phyloP scores from a whole-genome alignment of 2,329 filamentous ascomycete genomes.

The Pseudopyricularia cyperi region DNA sequence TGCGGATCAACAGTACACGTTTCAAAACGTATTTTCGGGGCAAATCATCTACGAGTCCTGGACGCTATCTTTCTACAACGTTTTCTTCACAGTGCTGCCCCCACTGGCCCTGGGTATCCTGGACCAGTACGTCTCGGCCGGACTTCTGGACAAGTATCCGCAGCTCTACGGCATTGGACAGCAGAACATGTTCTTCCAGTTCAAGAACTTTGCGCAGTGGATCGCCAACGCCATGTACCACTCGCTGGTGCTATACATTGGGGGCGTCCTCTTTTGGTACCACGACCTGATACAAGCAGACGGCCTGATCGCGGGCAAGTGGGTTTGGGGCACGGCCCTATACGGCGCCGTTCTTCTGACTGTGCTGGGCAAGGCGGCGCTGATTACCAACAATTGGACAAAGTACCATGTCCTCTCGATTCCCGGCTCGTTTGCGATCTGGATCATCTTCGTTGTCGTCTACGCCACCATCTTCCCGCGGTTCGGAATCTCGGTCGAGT shows the following conservation, averaged over 20 bases:
- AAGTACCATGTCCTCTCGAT: slow-evolving; percentile 96
- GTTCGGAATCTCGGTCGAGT: slow-evolving; percentile 70
- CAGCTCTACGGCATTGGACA: slow-evolving; percentile 92
- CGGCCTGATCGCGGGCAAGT: slow-evolving; percentile 78
- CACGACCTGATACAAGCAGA: slow-evolving; percentile 67
- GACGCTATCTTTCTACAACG: slow-evolving; percentile 99
- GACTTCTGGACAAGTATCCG: slow-evolving; percentile 86
- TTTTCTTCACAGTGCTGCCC: slow-evolving; percentile 90
- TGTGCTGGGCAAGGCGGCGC: slow-evolving; percentile 83
- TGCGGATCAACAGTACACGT: slow-evolving; percentile 57
- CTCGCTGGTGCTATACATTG: slow-evolving; percentile 83
- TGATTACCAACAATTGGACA: slow-evolving; percentile 97
- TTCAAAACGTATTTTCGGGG: slow-evolving; percentile 96
- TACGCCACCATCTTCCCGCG: slow-evolving; percentile 82
- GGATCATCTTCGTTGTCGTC: slow-evolving; percentile 78
- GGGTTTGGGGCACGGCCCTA: slow-evolving; percentile 93
- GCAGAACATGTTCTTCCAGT: slow-evolving; percentile 83
- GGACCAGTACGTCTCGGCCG: slow-evolving; percentile 93
- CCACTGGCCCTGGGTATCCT: slow-evolving; percentile 92
- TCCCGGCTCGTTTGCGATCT: slow-evolving; percentile 81
- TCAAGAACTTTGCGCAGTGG: slow-evolving; percentile 88
- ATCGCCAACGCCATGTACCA: slow-evolving; percentile 92
- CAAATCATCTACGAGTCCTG: slow-evolving; percentile 98
- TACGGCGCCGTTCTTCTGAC: slow-evolving; percentile 92
- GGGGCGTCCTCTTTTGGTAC: slow-evolving; percentile 68